Base-by-base conservation (phyloP, 1,284 basidiomycete species). In the Exobasidium cylindrosporum region DNA sequence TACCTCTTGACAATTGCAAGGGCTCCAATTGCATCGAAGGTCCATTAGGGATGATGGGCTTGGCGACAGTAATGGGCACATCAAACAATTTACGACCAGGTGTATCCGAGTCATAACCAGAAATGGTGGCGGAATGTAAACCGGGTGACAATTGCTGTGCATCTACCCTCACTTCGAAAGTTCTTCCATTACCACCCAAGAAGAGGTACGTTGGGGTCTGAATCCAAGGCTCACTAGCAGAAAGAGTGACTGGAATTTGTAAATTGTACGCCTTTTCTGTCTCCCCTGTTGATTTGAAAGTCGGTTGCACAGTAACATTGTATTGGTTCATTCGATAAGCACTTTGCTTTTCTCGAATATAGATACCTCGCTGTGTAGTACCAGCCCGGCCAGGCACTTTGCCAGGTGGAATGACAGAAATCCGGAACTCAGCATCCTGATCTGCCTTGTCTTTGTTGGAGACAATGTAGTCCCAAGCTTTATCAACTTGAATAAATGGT, bases 121-220 rank as follows among this genome's bases (percentile, higher is more conserved):
- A 64, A 60, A 81, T 72, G 60, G 65, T 63, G 5, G 77, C 77
- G 23, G 68, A 65, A 64, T 80, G 79, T 24, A 81, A 63, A 21
- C 80, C 80, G 2, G 79, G 67, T 47, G 67, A 60, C 24, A 80
- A 58, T 26, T 64, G 56, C 7, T 75, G 71, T 7, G 77, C 70
- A 50, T 80, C 80, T 45, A 81, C 78, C 14, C 78, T 66, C 5
- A 79, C 69, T 59, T 80, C 78, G 56, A 81, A 81, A 4, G 72
- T 70, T 21, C 80, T 73, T 4, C 80, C 80, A 56, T 78, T 76
- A n/a, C 72, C 68, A 26, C 78, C 78, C 10, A 81, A 66, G 1
- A 68, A 74, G 3, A 81, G 57, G 58, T 69, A 79, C n/a, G 75
- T 68, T 23, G 77, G 74, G 43, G 69, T 68, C 30, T 66, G 47